Conservation (phyloP, 345 rosid genomes). For the Salix dunnii region DNA sequence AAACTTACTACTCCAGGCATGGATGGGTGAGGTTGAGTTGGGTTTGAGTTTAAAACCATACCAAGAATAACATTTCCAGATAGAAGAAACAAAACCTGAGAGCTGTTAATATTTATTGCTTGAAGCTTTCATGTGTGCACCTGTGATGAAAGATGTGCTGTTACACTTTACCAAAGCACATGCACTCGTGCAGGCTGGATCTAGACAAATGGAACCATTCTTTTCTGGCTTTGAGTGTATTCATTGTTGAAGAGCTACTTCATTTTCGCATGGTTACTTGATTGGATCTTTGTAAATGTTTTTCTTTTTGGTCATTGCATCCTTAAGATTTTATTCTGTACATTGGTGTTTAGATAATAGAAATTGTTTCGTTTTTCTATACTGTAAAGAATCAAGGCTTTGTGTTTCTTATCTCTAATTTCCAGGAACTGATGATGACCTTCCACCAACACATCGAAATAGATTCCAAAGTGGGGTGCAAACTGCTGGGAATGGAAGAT, state of each 20-base stretch:
- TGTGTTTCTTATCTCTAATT: constrained; percentile 8
- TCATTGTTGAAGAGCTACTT: neutral
- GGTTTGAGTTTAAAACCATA: neutral
- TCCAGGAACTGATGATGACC: constrained; percentile 96
- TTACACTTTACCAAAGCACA: neutral
- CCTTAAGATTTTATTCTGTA: neutral
- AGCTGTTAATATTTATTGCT: constrained; percentile 5
- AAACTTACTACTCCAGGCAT: neutral
- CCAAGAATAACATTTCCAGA: neutral
- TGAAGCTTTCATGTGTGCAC: neutral
- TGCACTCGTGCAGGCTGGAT: neutral
- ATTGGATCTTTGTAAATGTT: neutral
- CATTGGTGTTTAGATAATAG: neutral
- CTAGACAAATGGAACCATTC: neutral
- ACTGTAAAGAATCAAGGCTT: neutral
- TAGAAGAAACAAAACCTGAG: neutral
- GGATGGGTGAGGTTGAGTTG: neutral
- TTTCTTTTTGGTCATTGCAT: neutral
- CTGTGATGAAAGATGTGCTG: neutral
- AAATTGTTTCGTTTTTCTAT: neutral
- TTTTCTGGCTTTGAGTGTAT: neutral
- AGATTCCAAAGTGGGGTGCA: constrained; percentile 78
- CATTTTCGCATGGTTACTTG: neutral
- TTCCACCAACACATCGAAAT: constrained; percentile 89
- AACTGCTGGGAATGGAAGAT: constrained; percentile 78